Conservation (phyloP, 1,139 yeast genomes). For the Debaryomyces coudertii region DNA sequence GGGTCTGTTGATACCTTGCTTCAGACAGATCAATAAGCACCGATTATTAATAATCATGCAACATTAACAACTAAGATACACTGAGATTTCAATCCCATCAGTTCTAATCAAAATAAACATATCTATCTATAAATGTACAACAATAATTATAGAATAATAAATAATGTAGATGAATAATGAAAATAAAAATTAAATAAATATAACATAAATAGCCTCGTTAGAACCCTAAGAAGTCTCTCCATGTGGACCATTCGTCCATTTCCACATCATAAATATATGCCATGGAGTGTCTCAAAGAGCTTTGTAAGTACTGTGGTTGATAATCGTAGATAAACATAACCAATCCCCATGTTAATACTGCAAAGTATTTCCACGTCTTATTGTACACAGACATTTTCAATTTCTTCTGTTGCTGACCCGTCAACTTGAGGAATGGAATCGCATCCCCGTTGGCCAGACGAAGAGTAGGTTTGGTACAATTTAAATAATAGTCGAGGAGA, state of each 20-base stretch:
- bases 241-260: slow-evolving; percentile 44
- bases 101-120: background rate
- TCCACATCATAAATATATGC: slow-evolving; percentile 68
- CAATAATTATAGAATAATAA: background rate
- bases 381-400: slow-evolving; percentile 40
- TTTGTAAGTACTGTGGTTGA: slow-evolving; percentile 66
- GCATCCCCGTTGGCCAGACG: slow-evolving; percentile 23
- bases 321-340: slow-evolving; percentile 73
- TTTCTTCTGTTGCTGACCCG: slow-evolving; percentile 36
- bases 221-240: slow-evolving; percentile 48
- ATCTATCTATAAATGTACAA: slow-evolving; percentile 1
- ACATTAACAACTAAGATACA: too few relatives aligned
- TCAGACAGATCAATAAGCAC: too few relatives aligned
- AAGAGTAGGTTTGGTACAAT: slow-evolving; percentile 41
- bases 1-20: too few relatives aligned
- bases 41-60: too few relatives aligned
- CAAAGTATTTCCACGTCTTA: slow-evolving; percentile 64
- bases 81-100: too few relatives aligned
- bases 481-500: slow-evolving; percentile 40
- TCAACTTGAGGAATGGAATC: slow-evolving; percentile 34
- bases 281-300: slow-evolving; percentile 71
- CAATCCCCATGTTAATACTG: slow-evolving; percentile 74
- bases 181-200: background rate
- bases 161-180: slow-evolving; percentile 1
- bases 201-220: slow-evolving; percentile 14